Conservation (phyloP, 2,329 filamentous ascomycete species). For the Phaeosphaeriaceae sp. region DNA sequence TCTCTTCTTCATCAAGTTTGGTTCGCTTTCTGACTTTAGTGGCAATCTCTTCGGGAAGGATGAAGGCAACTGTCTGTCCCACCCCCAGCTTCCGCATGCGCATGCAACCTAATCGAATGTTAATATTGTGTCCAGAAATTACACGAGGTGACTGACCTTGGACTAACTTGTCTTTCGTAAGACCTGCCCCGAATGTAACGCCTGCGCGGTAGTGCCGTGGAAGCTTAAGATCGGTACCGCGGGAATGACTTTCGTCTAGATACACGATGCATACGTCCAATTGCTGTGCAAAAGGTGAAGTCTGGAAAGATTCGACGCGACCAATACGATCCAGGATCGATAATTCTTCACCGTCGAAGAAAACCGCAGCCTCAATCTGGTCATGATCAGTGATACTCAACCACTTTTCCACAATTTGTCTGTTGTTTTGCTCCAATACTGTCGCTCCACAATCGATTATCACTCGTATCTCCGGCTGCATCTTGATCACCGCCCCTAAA, state of each 20-base stretch:
- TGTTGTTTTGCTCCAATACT: conserved; percentile 65
- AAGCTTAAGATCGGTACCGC: conserved; percentile 72
- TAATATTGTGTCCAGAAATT: conserved; percentile 11
- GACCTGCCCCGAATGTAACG: conserved; percentile 68
- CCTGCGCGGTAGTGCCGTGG: conserved; percentile 67
- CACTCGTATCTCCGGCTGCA: conserved; percentile 58
- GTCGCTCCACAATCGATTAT: conserved; percentile 76
- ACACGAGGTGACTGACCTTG: conserved; percentile 58
- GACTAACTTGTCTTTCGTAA: conserved; percentile 73
- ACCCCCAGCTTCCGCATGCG: conserved; percentile 62
- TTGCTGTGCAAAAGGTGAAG: conserved; percentile 66
- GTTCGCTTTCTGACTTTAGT: conserved; percentile 55
- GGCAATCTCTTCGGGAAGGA: conserved; percentile 65
- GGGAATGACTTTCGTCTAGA: conserved; percentile 73
- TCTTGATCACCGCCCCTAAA: conserved; percentile 52
- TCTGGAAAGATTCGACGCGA: conserved; percentile 58
- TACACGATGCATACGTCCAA: conserved; percentile 69
- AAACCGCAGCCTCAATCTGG: conserved; percentile 58
- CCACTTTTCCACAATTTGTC: conserved; percentile 58
- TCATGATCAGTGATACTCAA: conserved; percentile 45
- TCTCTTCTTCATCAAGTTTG: background rate
- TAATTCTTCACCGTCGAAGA: conserved; percentile 64
- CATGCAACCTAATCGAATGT: conserved; percentile 69
- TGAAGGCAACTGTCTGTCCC: conserved; percentile 71
- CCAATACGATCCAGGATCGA: conserved; percentile 60